Evolutionary conservation across 192 early-diverging fungal species (phyloP).

Genomic region (Oehlia diaphana): DNA sequence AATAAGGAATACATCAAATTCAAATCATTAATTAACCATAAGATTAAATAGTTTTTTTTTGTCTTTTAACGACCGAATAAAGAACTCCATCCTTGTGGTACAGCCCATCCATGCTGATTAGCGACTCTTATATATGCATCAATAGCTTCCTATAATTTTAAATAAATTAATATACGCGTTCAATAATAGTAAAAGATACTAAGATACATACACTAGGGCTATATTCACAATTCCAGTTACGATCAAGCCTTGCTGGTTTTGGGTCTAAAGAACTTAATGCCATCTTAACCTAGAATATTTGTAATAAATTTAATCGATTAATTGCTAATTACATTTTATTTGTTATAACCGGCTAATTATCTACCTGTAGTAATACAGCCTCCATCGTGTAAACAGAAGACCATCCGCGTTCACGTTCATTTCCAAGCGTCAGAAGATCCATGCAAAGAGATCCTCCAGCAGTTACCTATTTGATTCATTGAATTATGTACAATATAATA

Average conservation of each 20-base stretch:
- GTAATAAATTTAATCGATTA: too few species aligned
- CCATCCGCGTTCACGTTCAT: slow-evolving; percentile 36
- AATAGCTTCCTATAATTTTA: slow-evolving; percentile 36
- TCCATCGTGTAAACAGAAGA: slow-evolving; percentile 35
- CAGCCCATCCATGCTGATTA: slow-evolving; percentile 35
- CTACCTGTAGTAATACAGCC: slow-evolving; percentile 37
- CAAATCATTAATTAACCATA: neutral
- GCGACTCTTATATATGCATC: slow-evolving; percentile 40
- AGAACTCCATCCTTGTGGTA: slow-evolving; percentile 23
- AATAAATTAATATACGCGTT: neutral
- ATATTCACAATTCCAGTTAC: slow-evolving; percentile 38
- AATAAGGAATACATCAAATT: neutral
- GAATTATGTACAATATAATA: neutral
- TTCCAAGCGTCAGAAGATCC: slow-evolving; percentile 38
- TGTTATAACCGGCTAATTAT: neutral
- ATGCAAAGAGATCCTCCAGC: slow-evolving; percentile 46
- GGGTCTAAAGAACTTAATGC: slow-evolving; percentile 42
- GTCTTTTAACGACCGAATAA: slow-evolving; percentile 18
- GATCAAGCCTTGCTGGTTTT: slow-evolving; percentile 42
- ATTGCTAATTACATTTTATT: too few species aligned
- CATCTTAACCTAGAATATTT: slow-evolving; percentile 29
- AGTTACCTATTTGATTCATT: slow-evolving; percentile 30
- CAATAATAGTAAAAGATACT: neutral
- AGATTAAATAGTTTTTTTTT: neutral
- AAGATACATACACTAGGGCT: slow-evolving; percentile 13